These are phyloP conservation scores for Colletotrichum scovillei DNA, from an alignment of 2,329 filamentous ascomycete species.

Conservation along the genomic window DNA sequence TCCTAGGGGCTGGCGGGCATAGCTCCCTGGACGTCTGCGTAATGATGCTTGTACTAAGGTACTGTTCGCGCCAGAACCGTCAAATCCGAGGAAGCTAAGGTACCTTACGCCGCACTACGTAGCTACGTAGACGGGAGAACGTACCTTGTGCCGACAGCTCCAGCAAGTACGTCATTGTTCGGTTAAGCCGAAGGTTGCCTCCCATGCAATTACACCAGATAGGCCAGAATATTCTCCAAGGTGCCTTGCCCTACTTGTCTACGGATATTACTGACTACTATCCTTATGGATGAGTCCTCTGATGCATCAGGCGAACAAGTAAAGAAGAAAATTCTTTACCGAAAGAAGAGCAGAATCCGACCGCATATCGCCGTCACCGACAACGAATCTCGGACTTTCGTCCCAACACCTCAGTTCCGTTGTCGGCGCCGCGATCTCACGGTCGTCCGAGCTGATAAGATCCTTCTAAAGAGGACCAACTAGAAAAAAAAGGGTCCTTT, in stretches of 20 bases:
- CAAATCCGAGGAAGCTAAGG: slow-evolving; percentile 20
- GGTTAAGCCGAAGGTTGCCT: slow-evolving; percentile 30
- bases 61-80: slow-evolving; percentile 18
- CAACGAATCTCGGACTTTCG: slow-evolving; percentile 27
- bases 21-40: slow-evolving; percentile 27
- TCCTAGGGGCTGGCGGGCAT: slow-evolving; percentile 11
- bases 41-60: slow-evolving; percentile 31
- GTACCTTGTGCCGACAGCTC: slow-evolving; percentile 10
- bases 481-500: slow-evolving; percentile 3
- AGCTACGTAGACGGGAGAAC: no score
- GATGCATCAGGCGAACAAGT: neutral
- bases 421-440: slow-evolving; percentile 20
- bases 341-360: neutral
- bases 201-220: slow-evolving; percentile 30
- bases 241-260: no score
- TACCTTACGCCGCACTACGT: no score
- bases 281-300: neutral
- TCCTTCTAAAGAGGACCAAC: neutral
- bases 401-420: slow-evolving; percentile 4
- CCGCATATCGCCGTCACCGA: slow-evolving; percentile 5
- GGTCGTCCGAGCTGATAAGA: slow-evolving; percentile 22
- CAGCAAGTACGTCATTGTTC: slow-evolving; percentile 31
- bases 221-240: slow-evolving; percentile 1
- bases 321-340: neutral
- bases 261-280: no score